Evolutionary conservation across 1,284 basidiomycete genomes (phyloP).

Genomic region (Afroboletus lepidellus): DNA sequence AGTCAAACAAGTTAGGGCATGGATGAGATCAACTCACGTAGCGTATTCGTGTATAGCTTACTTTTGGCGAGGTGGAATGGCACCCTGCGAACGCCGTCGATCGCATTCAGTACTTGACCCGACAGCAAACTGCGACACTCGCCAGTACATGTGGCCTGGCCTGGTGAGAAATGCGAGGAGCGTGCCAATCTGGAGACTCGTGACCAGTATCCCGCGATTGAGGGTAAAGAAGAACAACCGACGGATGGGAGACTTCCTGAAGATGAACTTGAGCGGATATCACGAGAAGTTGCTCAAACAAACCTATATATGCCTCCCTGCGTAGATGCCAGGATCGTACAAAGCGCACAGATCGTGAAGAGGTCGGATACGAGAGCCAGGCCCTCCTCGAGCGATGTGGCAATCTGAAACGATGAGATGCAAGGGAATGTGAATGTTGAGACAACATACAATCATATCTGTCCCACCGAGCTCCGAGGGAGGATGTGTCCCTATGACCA

Average conservation of each 20-base stretch:
- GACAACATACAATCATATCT: conserved; percentile 1
- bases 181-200: conserved; percentile 2
- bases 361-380: conserved; percentile 1
- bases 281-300: not conserved
- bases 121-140: not conserved
- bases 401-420: not conserved
- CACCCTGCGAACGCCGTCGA: not conserved
- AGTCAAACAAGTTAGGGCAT: not conserved
- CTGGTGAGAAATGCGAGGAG: not conserved
- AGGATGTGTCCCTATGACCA: not conserved
- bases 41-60: conserved; percentile 8
- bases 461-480: not conserved
- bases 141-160: not conserved
- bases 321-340: not conserved
- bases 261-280: not conserved
- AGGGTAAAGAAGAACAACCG: conserved; percentile 3
- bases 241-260: not conserved
- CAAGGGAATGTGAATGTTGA: not conserved
- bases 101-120: not conserved
- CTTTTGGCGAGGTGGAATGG: not conserved
- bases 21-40: conserved; percentile 5
- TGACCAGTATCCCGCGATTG: conserved; percentile 7
- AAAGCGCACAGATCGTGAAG: conserved; percentile 2
- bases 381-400: conserved; percentile 1
- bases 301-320: not conserved